Conservation (phyloP, 2,329 filamentous ascomycete genomes). For the Pseudonectria foliicola region DNA sequence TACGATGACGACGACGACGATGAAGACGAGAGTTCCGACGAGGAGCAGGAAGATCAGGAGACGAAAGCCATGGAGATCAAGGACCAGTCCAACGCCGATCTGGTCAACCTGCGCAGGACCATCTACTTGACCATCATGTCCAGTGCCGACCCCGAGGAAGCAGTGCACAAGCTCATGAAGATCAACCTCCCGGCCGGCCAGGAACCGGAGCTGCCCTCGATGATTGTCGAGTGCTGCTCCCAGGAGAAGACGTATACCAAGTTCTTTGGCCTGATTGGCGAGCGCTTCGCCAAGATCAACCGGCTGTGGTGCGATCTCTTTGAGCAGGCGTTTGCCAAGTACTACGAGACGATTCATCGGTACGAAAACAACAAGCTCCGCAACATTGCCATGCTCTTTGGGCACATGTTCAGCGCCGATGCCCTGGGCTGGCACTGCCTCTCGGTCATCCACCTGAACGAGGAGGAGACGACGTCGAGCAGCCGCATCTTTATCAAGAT, state of each 20-base stretch:
- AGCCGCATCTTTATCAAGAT: slow-evolving; percentile 99
- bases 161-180: slow-evolving; percentile 93
- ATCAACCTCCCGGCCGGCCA: slow-evolving; percentile 80
- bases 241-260: slow-evolving; percentile 97
- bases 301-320: slow-evolving; percentile 91
- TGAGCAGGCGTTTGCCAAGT: slow-evolving; percentile 80
- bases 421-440: slow-evolving; percentile 90
- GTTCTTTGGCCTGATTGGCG: slow-evolving; percentile 90
- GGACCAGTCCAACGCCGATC: slow-evolving; percentile 91
- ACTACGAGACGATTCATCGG: slow-evolving; percentile 95
- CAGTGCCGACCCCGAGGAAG: slow-evolving; percentile 92
- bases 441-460: slow-evolving; percentile 78
- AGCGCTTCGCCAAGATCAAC: slow-evolving; percentile 94
- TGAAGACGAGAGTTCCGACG: slow-evolving; percentile 60
- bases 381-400: slow-evolving; percentile 93
- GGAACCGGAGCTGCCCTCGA: slow-evolving; percentile 85
- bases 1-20: slow-evolving; percentile 62
- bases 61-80: slow-evolving; percentile 90
- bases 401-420: slow-evolving; percentile 80
- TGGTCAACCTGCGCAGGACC: slow-evolving; percentile 85
- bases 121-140: slow-evolving; percentile 99
- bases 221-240: slow-evolving; percentile 95
- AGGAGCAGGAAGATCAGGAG: slow-evolving; percentile 67
- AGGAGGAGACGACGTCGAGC: slow-evolving; percentile 93
- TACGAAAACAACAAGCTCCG: slow-evolving; percentile 93